Evolutionary conservation across 139 green algal species (phyloP).

Genomic region (Chlamydomonas incerta): DNA sequence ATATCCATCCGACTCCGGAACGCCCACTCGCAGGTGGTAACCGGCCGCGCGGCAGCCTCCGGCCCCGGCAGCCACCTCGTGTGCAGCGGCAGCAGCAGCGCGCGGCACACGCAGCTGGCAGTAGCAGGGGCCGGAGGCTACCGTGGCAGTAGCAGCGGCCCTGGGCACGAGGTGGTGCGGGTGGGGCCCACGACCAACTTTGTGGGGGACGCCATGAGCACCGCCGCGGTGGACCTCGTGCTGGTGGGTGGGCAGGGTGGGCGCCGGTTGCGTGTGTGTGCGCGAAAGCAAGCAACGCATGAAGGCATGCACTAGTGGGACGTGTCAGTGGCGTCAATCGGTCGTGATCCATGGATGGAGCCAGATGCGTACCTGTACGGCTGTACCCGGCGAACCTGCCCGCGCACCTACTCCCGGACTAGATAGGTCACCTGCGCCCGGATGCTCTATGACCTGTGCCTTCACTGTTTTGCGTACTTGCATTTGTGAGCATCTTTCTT

Average conservation of each 20-base stretch:
- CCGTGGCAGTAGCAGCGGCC: slow-evolving; percentile 37
- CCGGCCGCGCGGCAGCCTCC: background rate
- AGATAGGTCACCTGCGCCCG: too few species aligned
- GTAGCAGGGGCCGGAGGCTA: background rate
- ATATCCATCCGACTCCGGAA: too few species aligned
- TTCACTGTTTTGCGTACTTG: too few species aligned
- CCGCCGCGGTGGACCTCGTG: slow-evolving; percentile 85
- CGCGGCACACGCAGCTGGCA: background rate
- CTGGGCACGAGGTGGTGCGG: slow-evolving; percentile 78
- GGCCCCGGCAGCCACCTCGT: background rate
- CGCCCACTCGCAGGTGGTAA: background rate
- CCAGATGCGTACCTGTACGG: too few species aligned
- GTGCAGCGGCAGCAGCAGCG: background rate
- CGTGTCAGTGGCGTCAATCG: too few species aligned
- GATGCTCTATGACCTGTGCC: too few species aligned
- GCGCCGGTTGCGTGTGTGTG: too few species aligned
- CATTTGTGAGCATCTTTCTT: background rate
- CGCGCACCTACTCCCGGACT: too few species aligned
- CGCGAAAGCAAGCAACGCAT: too few species aligned
- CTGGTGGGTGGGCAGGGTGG: slow-evolving; percentile 39
- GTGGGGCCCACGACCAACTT: slow-evolving; percentile 87
- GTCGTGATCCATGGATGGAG: too few species aligned
- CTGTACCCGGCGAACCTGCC: too few species aligned
- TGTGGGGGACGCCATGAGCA: slow-evolving; percentile 89
- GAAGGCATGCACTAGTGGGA: too few species aligned